Conservation (phyloP, 2,329 filamentous ascomycete genomes). For the Penicillium verrucosum region DNA sequence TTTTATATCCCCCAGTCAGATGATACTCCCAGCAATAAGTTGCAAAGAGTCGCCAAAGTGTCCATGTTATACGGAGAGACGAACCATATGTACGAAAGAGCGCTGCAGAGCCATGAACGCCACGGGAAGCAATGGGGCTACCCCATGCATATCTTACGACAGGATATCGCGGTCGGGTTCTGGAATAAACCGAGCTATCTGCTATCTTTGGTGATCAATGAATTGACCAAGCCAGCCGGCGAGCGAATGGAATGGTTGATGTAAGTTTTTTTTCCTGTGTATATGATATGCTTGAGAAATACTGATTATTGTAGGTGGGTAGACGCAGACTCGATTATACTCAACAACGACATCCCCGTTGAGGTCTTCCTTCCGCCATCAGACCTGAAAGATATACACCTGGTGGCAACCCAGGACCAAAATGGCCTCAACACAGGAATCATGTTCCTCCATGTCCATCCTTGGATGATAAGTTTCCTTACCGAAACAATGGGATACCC, state of each 20-base stretch:
- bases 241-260: constrained; percentile 38
- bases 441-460: constrained; percentile 35
- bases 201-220: constrained; percentile 30
- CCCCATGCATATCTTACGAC: constrained; percentile 33
- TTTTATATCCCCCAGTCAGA: background rate
- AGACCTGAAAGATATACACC: constrained; percentile 27
- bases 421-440: constrained; percentile 36
- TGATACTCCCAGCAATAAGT: background rate
- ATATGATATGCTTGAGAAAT: background rate
- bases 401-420: constrained; percentile 32
- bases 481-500: constrained; percentile 28
- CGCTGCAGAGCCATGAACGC: constrained; percentile 33
- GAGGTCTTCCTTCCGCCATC: constrained; percentile 35
- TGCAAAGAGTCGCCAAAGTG: constrained; percentile 29
- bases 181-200: constrained; percentile 37
- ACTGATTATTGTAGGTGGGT: constrained; percentile 26
- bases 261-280: constrained; percentile 17
- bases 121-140: constrained; percentile 38
- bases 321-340: constrained; percentile 34
- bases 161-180: constrained; percentile 32
- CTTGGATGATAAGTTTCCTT: constrained; percentile 34
- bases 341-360: constrained; percentile 35
- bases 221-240: constrained; percentile 31
- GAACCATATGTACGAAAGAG: constrained; percentile 35
- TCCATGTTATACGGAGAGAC: constrained; percentile 34